Base-by-base conservation (phyloP, 495 filamentous ascomycete genomes). In the Oleoguttula mirabilis region DNA sequence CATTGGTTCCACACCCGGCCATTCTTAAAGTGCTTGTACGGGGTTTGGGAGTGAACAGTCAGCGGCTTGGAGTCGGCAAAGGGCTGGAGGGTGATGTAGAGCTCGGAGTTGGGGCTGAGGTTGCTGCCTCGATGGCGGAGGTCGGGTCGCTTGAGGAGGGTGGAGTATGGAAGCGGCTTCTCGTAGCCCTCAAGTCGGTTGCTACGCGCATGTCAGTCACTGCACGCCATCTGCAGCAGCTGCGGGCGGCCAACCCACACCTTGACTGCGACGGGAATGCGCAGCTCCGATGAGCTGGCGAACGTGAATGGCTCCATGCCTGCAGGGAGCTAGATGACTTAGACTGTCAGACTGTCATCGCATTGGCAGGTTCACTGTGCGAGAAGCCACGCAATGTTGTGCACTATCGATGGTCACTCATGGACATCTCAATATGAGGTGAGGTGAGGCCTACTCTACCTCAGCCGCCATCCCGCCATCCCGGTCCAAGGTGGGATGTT, bases 271-370 rank as follows among this genome's bases (percentile, higher is more conserved):
- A 95, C 73, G 12, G 80, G 73, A 46, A 83, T 73, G 52, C 85
- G 69, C 43, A 95, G 70, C 56, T 75, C 70, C 31, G 82, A 78
- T 33, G 90, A 94, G 51, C 75, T 80, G 34, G 84, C 87, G 66
- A 96, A 96, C 1, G 85, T 88, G 61, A 92, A 95, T 32, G 87
- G 78, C 56, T 98, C 90, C 87, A 95, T 94, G 15, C n/a, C n/a
- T n/a, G n/a, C n/a, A n/a, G n/a, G n/a, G n/a, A n/a, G n/a, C n/a
- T n/a, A n/a, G n/a, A n/a, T n/a, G n/a, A n/a, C n/a, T n/a, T n/a
- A n/a, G n/a, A n/a, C n/a, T n/a, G n/a, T n/a, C n/a, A n/a, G n/a
- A n/a, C n/a, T n/a, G n/a, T n/a, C n/a, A n/a, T n/a, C n/a, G n/a
- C n/a, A n/a, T n/a, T n/a, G n/a, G n/a, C n/a, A n/a, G n/a, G n/a